Base-by-base conservation (phyloP, 2,329 filamentous ascomycete genomes). In the Orbilia javanica region DNA sequence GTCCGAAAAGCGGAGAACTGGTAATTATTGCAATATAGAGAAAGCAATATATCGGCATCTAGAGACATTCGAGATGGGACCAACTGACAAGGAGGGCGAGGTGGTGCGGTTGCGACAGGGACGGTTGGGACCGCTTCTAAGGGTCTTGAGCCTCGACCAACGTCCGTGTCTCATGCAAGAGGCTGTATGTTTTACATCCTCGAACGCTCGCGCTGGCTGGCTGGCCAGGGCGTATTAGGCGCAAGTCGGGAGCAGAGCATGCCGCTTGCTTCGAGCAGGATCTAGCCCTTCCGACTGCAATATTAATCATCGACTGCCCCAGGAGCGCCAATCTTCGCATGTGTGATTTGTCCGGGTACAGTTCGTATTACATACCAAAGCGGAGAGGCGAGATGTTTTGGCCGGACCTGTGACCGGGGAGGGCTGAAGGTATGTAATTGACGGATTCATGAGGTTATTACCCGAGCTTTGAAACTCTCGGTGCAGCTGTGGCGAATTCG, bases 171-270 rank as follows among this genome's bases (percentile, higher is more conserved):
- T 60, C 55, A 60, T 42, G 55, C 55, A 60, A 39, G 55, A 60
- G 55, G 55, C 55, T 60, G 55, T 60, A 60, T 60, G 55, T 60
- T 60, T 60, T 60, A 60, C 55, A 60, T 60, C 34, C 42, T 42
- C 55, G 55, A 60, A 60, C 18, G 20, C 34, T 60, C 55, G 55
- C 55, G 55, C 55, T 42, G 55, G 55, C 55, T 20, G 27, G 55
- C 55, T 42, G 55, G 55, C 55, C 34, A 42, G 55, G 55, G 34
- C 34, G 15, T 39, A 60, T 60, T 60, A 60, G 55, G 55, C 55
- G 55, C 55, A 60, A 60, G 55, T 60, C 55, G 31, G 20, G 55
- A 60, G 34, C 31, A 60, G 55, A 60, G 34, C 31, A 60, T 60
- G 20, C 55, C 34, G 34, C 55, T 34, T 60, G 55, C 13, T 60